Percentiles rank a stretch among this genome's conserved stretches.
These are phyloP conservation scores for Paramecium caudatum DNA, from an alignment of 73 alveolate species.

Conservation along the genomic window DNA sequence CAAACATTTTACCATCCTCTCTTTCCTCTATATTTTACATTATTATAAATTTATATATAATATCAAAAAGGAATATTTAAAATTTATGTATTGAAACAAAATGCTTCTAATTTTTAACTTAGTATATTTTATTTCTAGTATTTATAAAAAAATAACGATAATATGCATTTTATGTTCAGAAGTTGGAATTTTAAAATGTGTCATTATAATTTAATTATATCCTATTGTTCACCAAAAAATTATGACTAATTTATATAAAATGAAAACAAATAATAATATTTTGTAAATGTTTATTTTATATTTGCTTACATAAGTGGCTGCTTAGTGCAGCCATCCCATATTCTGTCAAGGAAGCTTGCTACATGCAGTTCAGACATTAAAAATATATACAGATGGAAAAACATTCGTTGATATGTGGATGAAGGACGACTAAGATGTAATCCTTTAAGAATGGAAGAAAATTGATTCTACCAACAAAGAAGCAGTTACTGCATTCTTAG, in stretches of 20 bases:
- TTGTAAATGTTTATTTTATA: background rate
- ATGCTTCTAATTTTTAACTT: too few species aligned
- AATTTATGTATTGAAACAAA: too few species aligned
- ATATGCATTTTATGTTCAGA: too few species aligned
- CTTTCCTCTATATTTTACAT: too few species aligned
- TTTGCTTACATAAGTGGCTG: background rate
- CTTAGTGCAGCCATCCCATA: constrained; percentile 29
- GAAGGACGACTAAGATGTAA: background rate
- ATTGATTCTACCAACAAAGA: background rate
- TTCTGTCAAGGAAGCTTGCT: constrained; percentile 24
- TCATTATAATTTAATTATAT: constrained; percentile 27
- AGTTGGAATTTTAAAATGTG: too few species aligned
- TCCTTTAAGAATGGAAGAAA: constrained; percentile 13
- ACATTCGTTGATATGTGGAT: constrained; percentile 64
- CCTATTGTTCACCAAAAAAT: background rate
- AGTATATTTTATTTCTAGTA: too few species aligned
- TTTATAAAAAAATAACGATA: too few species aligned
- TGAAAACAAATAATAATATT: background rate
- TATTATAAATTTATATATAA: too few species aligned
- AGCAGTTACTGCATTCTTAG: background rate
- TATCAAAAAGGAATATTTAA: too few species aligned
- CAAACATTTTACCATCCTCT: background rate
- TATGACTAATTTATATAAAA: background rate
- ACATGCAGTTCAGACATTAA: background rate
- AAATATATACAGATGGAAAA: constrained; percentile 27